Percentiles rank a stretch among this genome's conserved stretches.
These are phyloP conservation scores for Quercus parvula DNA, from an alignment of 306 rosid genomes.

Conservation along the genomic window DNA sequence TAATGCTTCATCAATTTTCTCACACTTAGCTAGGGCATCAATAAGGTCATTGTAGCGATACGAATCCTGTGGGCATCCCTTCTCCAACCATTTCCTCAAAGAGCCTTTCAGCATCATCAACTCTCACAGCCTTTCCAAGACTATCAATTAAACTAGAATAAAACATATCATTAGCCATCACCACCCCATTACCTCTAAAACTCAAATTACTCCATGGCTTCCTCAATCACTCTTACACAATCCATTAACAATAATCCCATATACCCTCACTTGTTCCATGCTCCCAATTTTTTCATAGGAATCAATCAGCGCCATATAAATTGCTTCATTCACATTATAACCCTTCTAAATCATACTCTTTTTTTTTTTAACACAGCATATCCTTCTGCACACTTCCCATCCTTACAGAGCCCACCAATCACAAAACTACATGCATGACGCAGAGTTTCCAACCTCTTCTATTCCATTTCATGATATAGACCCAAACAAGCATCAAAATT, in stretches of 20 bases:
- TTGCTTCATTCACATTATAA: constrained; percentile 59
- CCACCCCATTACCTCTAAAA: constrained; percentile 33
- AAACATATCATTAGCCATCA: constrained; percentile 58
- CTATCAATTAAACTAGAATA: constrained; percentile 82
- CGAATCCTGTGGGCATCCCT: constrained; percentile 68
- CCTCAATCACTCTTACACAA: constrained; percentile 78
- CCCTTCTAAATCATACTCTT: constrained; percentile 51
- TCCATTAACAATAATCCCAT: constrained; percentile 75
- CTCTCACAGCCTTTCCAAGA: constrained; percentile 82
- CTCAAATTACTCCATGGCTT: constrained; percentile 58
- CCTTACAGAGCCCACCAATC: constrained; percentile 67
- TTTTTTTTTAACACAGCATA: constrained; percentile 43
- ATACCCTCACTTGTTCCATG: constrained; percentile 71
- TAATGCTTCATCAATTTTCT: constrained; percentile 64
- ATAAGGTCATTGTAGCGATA: constrained; percentile 74
- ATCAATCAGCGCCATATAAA: constrained; percentile 72
- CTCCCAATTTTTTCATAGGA: constrained; percentile 58
- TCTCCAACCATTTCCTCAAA: constrained; percentile 63
- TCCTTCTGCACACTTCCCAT: constrained; percentile 61
- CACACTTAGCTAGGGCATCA: constrained; percentile 64
- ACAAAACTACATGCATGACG: constrained; percentile 63
- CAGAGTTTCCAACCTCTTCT: constrained; percentile 54
- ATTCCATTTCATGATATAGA: constrained; percentile 81
- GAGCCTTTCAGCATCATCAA: constrained; percentile 68
- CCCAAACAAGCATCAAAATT: constrained; percentile 68